Evolutionary conservation across 768 basidiomycete species (phyloP), one percentile per base, ranked within the genome.

Genomic region (Boletus sp.): DNA sequence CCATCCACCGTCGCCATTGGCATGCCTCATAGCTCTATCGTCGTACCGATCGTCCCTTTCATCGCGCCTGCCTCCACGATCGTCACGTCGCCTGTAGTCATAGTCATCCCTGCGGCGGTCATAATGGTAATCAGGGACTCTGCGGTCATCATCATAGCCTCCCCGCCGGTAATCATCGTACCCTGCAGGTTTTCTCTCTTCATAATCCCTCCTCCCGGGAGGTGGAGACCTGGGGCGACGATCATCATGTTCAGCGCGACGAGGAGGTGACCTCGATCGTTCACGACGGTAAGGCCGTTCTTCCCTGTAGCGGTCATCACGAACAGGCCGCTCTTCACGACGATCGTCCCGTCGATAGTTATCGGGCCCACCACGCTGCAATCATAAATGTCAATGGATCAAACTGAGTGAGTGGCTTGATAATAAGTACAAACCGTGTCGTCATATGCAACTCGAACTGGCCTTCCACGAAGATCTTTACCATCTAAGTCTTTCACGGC

Each of bases 131-230:
- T 90, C 86, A 84, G 87, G 87, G 71, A 75, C 81, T 84, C 83
- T 84, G 77, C 83, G 87, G 73, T 85, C 85, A 84, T 88, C 87
- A 83, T 84, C 74, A 62, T 78, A 83, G 67, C 83, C 84, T 67
- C 87, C 88, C 74, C 90, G 85, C 73, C 90, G 85, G 74, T 83
- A 79, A 82, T 90, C 87, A 83, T 91, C 90, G 84, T 90, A 89
- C 84, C 88, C 88, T 85, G 87, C 86, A 84, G 87, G 82, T 81
- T 87, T 86, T 82, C 79, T 84, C 75, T 90, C 88, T 78, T 90
- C 88, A 74, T 77, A 76, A 66, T 90, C 87, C 80, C 89, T 87
- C 80, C 78, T 81, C 55, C 83, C 80, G 62, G 88, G 85, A 70
- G 71, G 70, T 48, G 89, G 85, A 77, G 87, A 89, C 81, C 88